Percentiles rank a stretch among this genome's conserved stretches.
phyloP scores from a whole-genome alignment of 73 alveolate species.

The Blepharisma japonicum region DNA sequence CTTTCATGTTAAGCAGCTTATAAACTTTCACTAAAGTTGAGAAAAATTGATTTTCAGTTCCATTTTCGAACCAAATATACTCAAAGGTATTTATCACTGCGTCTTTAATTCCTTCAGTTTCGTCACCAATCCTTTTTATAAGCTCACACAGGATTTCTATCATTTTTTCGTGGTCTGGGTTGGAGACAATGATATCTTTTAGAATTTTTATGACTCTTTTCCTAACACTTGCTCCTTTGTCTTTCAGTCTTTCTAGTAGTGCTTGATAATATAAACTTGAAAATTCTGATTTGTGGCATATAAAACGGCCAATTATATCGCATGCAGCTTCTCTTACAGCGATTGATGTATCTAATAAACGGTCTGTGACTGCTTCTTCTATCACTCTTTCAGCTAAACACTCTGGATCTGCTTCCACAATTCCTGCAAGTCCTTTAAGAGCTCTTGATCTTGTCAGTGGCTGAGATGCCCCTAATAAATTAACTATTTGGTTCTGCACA shows the following conservation, averaged over 20 bases:
- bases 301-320: slow-evolving; percentile 16
- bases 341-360: slow-evolving; percentile 6
- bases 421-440: neutral
- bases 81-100: slow-evolving; percentile 21
- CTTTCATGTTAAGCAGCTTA: neutral
- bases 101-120: slow-evolving; percentile 19
- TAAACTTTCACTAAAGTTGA: neutral
- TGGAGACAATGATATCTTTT: neutral
- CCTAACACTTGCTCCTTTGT: slow-evolving; percentile 37
- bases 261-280: neutral
- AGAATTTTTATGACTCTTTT: slow-evolving; percentile 25
- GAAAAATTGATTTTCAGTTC: neutral
- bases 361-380: slow-evolving; percentile 26
- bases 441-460: slow-evolving; percentile 32
- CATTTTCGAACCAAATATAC: neutral
- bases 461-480: neutral
- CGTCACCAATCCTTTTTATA: slow-evolving; percentile 29
- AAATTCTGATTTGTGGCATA: neutral
- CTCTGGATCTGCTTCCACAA: slow-evolving; percentile 28
- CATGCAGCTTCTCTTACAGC: slow-evolving; percentile 33
- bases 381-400: slow-evolving; percentile 1
- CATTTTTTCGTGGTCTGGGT: neutral
- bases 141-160: slow-evolving; percentile 2
- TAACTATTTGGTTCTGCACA: neutral
- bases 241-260: slow-evolving; percentile 23